Conservation (phyloP, 2,329 filamentous ascomycete species). For the Arthrinium phaeospermum region DNA sequence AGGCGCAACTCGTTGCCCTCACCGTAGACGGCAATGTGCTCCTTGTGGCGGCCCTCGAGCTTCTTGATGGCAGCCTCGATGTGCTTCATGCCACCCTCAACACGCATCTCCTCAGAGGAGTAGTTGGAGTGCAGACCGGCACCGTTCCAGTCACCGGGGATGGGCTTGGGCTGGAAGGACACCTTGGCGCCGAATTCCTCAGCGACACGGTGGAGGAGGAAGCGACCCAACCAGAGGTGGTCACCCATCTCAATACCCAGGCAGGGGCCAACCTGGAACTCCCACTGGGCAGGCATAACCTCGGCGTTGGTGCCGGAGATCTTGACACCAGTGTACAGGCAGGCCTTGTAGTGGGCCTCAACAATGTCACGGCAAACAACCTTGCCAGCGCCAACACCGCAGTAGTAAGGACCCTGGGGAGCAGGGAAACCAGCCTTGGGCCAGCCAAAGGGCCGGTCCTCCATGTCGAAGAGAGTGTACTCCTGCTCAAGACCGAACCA, state of each 20-base stretch:
- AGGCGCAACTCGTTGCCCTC: slow-evolving; percentile 95
- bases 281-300: slow-evolving; percentile 98
- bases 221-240: slow-evolving; percentile 92
- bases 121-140: slow-evolving; percentile 82
- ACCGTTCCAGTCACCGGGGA: slow-evolving; percentile 96
- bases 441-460: slow-evolving; percentile 92
- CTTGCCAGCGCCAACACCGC: slow-evolving; percentile 95
- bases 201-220: slow-evolving; percentile 87
- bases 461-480: slow-evolving; percentile 88
- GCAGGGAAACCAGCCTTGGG: slow-evolving; percentile 78
- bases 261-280: slow-evolving; percentile 95
- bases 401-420: slow-evolving; percentile 95
- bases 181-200: slow-evolving; percentile 98
- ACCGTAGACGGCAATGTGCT: slow-evolving; percentile 93
- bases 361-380: slow-evolving; percentile 97
- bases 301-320: slow-evolving; percentile 99
- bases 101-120: slow-evolving; percentile 73
- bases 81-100: slow-evolving; percentile 91
- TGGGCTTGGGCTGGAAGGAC: slow-evolving; percentile 94
- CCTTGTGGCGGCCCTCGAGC: slow-evolving; percentile 75
- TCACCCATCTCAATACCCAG: slow-evolving; percentile 90
- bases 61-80: slow-evolving; percentile 90
- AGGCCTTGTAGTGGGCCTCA: slow-evolving; percentile 89
- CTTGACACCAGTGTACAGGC: slow-evolving; percentile 85
- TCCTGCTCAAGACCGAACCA: slow-evolving; percentile 99